Evolutionary conservation across 1,284 basidiomycete species (phyloP), one percentile per base, ranked within the genome.

Genomic region (Cystobasidiaceae sp.): DNA sequence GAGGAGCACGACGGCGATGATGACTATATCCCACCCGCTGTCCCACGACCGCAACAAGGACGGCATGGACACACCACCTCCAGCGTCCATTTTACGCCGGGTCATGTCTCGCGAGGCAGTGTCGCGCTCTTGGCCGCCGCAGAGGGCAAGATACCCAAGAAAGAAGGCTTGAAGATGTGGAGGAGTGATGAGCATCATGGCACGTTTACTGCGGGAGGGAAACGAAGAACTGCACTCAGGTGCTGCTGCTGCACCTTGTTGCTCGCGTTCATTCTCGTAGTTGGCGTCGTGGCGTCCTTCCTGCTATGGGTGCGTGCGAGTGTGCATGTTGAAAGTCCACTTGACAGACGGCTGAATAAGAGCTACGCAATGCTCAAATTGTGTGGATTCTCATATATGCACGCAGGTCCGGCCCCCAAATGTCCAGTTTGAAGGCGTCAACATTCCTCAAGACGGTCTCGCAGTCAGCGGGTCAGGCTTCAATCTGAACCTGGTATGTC

Each of bases 341-440:
- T n/a, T n/a, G n/a, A n/a, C n/a, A n/a, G n/a, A n/a, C n/a, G n/a
- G n/a, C n/a, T n/a, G n/a, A n/a, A n/a, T n/a, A n/a, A n/a, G n/a
- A n/a, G n/a, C n/a, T n/a, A n/a, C n/a, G n/a, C n/a, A n/a, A n/a
- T n/a, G n/a, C n/a, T n/a, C n/a, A n/a, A n/a, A n/a, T n/a, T n/a
- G n/a, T n/a, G n/a, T n/a, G n/a, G n/a, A n/a, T n/a, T n/a, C n/a
- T n/a, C n/a, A n/a, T n/a, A n/a, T n/a, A n/a, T n/a, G n/a, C n/a
- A n/a, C n/a, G 9, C 74, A 74, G 74, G 71, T 73, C 59, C 68
- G 71, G 37, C 74, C 74, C n/a, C 74, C 74, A n/a, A 73, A 73
- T 25, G 72, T 74, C 30, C 55, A 58, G 4, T 75, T 75, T 64
- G 67, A 73, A 23, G 73, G 73, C 19, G 70, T 75, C 46, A 70